Percentiles rank a stretch among this genome's conserved stretches.
These are phyloP conservation scores for Fusarium secorum DNA, from an alignment of 2,329 filamentous ascomycete species.

Conservation along the genomic window DNA sequence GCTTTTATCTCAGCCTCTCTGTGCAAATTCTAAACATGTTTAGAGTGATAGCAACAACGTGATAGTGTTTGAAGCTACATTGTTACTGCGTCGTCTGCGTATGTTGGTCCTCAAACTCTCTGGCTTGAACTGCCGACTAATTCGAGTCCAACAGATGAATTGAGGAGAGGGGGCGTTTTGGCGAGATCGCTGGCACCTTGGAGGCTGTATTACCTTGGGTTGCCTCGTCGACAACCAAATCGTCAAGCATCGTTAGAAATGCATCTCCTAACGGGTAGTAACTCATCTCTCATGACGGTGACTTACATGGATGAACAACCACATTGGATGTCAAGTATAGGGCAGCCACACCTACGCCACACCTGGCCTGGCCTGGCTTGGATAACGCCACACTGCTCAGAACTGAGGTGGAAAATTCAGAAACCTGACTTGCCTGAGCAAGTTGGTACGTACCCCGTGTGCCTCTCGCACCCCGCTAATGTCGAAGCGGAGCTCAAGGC, in stretches of 20 bases:
- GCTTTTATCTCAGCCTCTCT: neutral
- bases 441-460: conserved; percentile 7
- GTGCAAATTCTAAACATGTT: neutral
- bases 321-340: neutral
- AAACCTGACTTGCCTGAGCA: neutral
- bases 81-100: neutral
- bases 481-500: conserved; percentile 46
- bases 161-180: neutral
- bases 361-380: no score
- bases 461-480: neutral
- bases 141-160: neutral
- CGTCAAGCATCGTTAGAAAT: neutral
- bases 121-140: neutral
- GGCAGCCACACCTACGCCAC: conserved; percentile 7
- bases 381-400: conserved; percentile 1
- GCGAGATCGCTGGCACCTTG: neutral
- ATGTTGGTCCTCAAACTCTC: neutral
- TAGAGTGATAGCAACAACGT: neutral
- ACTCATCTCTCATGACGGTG: neutral
- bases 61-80: neutral
- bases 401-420: neutral
- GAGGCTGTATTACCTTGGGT: neutral
- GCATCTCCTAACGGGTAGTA: neutral
- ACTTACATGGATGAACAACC: neutral
- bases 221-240: no score